Evolutionary conservation across 2,329 filamentous ascomycete genomes (phyloP).

Genomic region (Talaromyces sp.): DNA sequence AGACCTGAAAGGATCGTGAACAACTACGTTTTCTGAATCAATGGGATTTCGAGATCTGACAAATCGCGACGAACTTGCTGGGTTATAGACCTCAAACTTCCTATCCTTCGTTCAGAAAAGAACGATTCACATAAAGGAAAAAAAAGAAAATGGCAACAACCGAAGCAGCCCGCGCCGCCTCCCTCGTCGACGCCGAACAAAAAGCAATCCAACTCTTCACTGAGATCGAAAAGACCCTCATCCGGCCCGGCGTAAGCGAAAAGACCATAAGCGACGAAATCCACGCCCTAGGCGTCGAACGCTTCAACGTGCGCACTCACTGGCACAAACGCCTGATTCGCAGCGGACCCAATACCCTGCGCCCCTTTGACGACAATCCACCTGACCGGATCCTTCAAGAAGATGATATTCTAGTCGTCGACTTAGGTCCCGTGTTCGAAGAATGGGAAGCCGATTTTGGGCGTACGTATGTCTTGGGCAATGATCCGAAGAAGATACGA

Average conservation of each 20-base stretch:
- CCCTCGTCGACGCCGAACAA: conserved; percentile 46
- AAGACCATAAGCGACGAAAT: conserved; percentile 49
- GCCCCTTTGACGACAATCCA: conserved; percentile 50
- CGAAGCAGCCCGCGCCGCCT: conserved; percentile 31
- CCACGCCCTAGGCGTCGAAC: conserved; percentile 42
- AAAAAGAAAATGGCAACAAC: neutral
- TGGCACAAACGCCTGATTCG: conserved; percentile 55
- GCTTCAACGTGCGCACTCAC: conserved; percentile 47
- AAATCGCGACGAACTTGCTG: neutral
- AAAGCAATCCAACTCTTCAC: conserved; percentile 48
- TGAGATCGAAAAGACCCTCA: conserved; percentile 46
- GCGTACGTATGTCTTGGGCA: conserved; percentile 51
- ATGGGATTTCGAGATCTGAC: neutral
- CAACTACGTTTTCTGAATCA: neutral
- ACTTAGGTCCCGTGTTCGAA: conserved; percentile 53
- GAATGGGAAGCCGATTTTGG: conserved; percentile 55
- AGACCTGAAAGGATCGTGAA: neutral
- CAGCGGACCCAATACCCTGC: conserved; percentile 50
- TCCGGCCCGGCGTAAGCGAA: conserved; percentile 50
- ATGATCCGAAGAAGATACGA: conserved; percentile 45
- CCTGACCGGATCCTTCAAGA: conserved; percentile 47
- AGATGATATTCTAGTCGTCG: conserved; percentile 53
- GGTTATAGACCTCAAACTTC: too few species aligned
- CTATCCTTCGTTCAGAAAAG: neutral
- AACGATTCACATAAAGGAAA: neutral